phyloP scores from a whole-genome alignment of 306 rosid species.

The Trifolium fragiferum region DNA sequence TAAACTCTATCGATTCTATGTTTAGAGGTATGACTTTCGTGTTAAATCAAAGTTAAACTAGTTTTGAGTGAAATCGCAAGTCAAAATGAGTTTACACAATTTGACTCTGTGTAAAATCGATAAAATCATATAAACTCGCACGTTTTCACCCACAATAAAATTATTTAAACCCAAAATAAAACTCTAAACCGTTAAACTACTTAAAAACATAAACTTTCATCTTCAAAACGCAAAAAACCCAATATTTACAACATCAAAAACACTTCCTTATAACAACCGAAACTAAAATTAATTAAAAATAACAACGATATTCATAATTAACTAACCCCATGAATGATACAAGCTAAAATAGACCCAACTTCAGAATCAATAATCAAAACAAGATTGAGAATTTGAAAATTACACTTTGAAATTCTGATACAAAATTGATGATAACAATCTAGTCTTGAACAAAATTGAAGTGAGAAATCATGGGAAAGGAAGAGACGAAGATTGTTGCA shows the following conservation, averaged over 20 bases:
- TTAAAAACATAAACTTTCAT: slow-evolving; percentile 42
- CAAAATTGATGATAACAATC: slow-evolving; percentile 3
- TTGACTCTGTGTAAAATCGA: no score
- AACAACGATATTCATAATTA: background rate
- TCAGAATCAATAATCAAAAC: slow-evolving; percentile 39
- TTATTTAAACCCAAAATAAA: background rate
- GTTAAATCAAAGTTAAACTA: no score
- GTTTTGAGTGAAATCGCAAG: no score
- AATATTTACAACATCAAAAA: slow-evolving; percentile 48
- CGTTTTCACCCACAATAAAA: no score
- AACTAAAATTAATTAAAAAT: background rate
- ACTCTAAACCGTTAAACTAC: slow-evolving; percentile 44
- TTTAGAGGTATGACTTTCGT: no score
- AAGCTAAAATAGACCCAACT: slow-evolving; percentile 22
- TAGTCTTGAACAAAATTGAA: background rate
- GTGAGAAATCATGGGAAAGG: background rate
- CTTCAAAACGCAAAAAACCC: slow-evolving; percentile 33
- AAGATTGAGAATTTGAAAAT: slow-evolving; percentile 1
- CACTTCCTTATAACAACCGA: slow-evolving; percentile 41
- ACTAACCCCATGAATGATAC: background rate
- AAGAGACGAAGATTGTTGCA: background rate
- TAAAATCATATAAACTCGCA: no score
- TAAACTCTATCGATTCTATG: no score
- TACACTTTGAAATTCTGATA: slow-evolving; percentile 19
- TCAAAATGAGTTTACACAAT: no score